These are phyloP conservation scores for Leccinum imitatum DNA, from an alignment of 768 basidiomycete genomes.

Conservation along the genomic window DNA sequence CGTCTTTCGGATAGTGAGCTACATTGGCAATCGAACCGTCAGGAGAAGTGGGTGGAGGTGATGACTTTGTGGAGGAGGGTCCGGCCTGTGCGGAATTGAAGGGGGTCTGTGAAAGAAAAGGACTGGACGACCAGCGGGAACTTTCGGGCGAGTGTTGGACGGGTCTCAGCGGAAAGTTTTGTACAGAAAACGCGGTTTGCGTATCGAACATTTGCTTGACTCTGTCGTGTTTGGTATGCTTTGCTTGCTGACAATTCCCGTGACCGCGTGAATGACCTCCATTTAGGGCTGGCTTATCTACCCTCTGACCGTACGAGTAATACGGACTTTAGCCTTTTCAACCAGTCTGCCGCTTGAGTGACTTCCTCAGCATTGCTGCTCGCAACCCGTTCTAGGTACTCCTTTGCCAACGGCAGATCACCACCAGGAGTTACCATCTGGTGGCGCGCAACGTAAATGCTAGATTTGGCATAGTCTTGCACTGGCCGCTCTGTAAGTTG, in stretches of 20 bases:
- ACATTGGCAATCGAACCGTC: constrained; percentile 29
- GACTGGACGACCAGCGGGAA: constrained; percentile 4
- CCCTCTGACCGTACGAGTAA: constrained; percentile 22
- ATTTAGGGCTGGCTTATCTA: constrained; percentile 34
- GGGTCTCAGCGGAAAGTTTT: constrained; percentile 26
- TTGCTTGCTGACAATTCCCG: constrained; percentile 35
- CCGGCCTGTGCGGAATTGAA: constrained; percentile 20
- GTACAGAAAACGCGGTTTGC: constrained; percentile 29
- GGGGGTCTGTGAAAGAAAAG: constrained; percentile 4
- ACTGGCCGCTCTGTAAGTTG: constrained; percentile 54
- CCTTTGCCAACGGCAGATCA: constrained; percentile 66
- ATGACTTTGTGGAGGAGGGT: constrained; percentile 25
- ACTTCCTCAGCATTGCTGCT: constrained; percentile 83
- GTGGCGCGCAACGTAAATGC: constrained; percentile 79
- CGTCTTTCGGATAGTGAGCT: constrained; percentile 32
- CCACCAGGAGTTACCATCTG: constrained; percentile 63
- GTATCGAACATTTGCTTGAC: constrained; percentile 34
- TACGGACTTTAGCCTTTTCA: constrained; percentile 54
- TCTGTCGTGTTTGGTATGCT: constrained; percentile 40
- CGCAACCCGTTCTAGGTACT: constrained; percentile 72
- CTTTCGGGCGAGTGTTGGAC: constrained; percentile 7
- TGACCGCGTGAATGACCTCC: constrained; percentile 37
- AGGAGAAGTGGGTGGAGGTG: constrained; percentile 7
- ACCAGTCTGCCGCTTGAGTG: constrained; percentile 64
- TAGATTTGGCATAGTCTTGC: constrained; percentile 81